These are phyloP conservation scores for Takakia lepidozioides DNA, from an alignment of 225 moss, liverwort and hornwort genomes.

Conservation along the genomic window DNA sequence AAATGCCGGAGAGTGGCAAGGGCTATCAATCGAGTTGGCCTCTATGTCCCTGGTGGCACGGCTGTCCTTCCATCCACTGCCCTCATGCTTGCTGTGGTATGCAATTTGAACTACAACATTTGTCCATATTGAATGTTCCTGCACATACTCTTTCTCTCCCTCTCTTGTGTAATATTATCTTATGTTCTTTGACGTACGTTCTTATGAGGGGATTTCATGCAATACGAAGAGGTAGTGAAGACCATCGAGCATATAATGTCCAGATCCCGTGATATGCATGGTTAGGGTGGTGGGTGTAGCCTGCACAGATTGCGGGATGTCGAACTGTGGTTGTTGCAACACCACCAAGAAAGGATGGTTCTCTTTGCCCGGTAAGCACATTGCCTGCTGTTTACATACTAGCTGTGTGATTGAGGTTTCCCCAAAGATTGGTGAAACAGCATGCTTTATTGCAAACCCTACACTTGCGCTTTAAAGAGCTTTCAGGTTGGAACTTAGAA, in stretches of 20 bases:
- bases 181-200: neutral
- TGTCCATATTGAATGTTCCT: neutral
- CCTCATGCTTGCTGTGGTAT: conserved; percentile 94
- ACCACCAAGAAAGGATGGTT: conserved; percentile 89
- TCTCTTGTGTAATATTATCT: neutral
- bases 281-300: conserved; percentile 26
- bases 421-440: no score
- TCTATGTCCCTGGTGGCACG: conserved; percentile 98
- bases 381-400: neutral
- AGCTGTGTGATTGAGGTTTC: no score
- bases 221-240: no score
- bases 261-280: neutral
- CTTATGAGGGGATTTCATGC: no score
- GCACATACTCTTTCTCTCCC: neutral
- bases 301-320: conserved; percentile 98
- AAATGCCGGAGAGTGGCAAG: conserved; percentile 91
- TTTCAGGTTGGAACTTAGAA: no score
- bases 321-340: conserved; percentile 85
- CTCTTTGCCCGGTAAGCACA: conserved; percentile 81
- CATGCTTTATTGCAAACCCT: no score
- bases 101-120: neutral
- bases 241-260: neutral
- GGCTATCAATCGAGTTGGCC: conserved; percentile 81
- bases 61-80: conserved; percentile 98
- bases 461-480: no score